These are phyloP conservation scores for Aspergillus saccharolyticus DNA, from an alignment of 495 filamentous ascomycete species.

Conservation along the genomic window DNA sequence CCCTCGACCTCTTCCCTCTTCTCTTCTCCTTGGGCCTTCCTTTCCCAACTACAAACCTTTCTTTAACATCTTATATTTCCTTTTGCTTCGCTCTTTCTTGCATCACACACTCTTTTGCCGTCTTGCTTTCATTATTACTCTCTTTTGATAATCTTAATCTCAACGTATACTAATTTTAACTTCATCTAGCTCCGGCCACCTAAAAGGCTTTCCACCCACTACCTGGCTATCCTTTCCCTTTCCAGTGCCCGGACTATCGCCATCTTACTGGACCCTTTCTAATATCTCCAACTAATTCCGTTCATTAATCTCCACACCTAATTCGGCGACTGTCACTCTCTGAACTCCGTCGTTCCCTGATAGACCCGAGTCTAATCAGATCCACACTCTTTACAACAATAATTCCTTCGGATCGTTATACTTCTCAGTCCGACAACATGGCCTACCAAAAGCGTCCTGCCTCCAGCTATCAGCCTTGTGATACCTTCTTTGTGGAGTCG, in stretches of 20 bases:
- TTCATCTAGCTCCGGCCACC: constrained; percentile 37
- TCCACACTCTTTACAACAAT: constrained; percentile 28
- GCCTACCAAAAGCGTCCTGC: constrained; percentile 54
- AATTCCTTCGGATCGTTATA: constrained; percentile 20
- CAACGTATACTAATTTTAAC: constrained; percentile 41
- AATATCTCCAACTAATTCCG: constrained; percentile 52
- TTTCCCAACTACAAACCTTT: constrained; percentile 15
- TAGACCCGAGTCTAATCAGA: constrained; percentile 31
- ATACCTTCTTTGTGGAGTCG: constrained; percentile 84
- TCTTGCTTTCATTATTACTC: constrained; percentile 10
- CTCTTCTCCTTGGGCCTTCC: constrained; percentile 17
- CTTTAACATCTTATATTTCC: constrained; percentile 5
- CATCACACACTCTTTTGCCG: constrained; percentile 10
- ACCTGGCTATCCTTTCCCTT: constrained; percentile 33
- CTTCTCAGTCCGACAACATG: constrained; percentile 54
- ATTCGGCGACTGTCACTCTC: constrained; percentile 53
- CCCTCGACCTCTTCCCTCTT: constrained; percentile 21
- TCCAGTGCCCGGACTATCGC: constrained; percentile 35
- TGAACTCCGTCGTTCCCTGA: constrained; percentile 47
- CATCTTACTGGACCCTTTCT: constrained; percentile 41
- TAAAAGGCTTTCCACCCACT: constrained; percentile 36
- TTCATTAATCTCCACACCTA: constrained; percentile 47
- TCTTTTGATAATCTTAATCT: constrained; percentile 23
- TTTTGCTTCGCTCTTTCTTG: constrained; percentile 9
- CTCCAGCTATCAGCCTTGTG: constrained; percentile 56